phyloP scores from a whole-genome alignment of 345 rosid species.

The Moricandia arvensis region DNA sequence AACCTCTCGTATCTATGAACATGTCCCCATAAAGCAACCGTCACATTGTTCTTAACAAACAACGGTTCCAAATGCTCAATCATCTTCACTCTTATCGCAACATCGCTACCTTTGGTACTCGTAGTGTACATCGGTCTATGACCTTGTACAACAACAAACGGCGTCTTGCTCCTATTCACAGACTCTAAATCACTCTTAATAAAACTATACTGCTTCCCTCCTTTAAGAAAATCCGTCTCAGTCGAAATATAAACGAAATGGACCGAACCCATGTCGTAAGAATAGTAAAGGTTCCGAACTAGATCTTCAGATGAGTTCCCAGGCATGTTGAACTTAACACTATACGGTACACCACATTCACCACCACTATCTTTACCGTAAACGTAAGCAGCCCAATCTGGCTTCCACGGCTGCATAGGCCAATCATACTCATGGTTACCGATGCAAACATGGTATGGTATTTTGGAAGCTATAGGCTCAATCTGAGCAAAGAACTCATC shows the following conservation, averaged over 20 bases:
- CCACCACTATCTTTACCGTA: slow-evolving; percentile 91
- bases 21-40: slow-evolving; percentile 92
- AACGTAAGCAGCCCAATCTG: slow-evolving; percentile 58
- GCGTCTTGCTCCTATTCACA: slow-evolving; percentile 71
- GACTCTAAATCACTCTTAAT: slow-evolving; percentile 73
- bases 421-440: slow-evolving; percentile 96
- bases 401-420: slow-evolving; percentile 93
- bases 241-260: slow-evolving; percentile 85
- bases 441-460: slow-evolving; percentile 88
- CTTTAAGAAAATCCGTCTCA: slow-evolving; percentile 76
- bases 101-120: slow-evolving; percentile 57
- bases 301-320: slow-evolving; percentile 77
- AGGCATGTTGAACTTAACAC: slow-evolving; percentile 86
- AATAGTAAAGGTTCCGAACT: slow-evolving; percentile 78
- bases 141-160: slow-evolving; percentile 79
- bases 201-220: slow-evolving; percentile 71
- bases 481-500: slow-evolving; percentile 76
- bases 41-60: slow-evolving; percentile 66
- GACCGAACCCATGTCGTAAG: slow-evolving; percentile 66
- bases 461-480: slow-evolving; percentile 75
- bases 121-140: slow-evolving; percentile 97
- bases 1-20: slow-evolving; percentile 92
- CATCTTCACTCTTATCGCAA: slow-evolving; percentile 56
- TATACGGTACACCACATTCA: slow-evolving; percentile 91
- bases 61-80: slow-evolving; percentile 81